Conservation (phyloP, 345 rosid genomes). For the Melaleuca alternifolia region DNA sequence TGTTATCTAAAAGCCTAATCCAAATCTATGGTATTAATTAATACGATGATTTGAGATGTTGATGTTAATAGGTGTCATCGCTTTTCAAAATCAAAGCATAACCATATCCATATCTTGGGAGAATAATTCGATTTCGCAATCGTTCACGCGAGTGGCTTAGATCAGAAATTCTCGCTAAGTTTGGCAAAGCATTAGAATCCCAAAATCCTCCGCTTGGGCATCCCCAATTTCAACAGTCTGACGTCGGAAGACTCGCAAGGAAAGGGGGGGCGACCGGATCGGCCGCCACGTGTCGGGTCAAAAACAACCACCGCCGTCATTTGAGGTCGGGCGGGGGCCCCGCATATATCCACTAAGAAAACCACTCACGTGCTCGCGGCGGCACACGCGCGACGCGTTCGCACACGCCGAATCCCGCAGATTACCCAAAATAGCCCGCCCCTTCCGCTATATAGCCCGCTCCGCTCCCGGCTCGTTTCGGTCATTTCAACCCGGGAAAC, state of each 20-base stretch:
- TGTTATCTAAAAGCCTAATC: no score
- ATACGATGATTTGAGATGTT: neutral
- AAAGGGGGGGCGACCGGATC: neutral
- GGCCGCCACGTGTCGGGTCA: conserved; percentile 13
- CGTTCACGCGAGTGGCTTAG: neutral
- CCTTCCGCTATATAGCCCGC: neutral
- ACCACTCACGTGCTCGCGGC: neutral
- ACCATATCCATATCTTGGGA: neutral
- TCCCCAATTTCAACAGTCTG: neutral
- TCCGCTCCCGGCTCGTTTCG: neutral
- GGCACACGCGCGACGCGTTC: conserved; percentile 14
- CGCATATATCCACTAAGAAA: neutral
- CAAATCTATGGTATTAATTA: accelerated
- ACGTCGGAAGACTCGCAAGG: neutral
- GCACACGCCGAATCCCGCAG: conserved; percentile 11
- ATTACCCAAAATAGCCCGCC: neutral
- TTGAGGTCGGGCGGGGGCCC: neutral
- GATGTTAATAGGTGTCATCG: neutral
- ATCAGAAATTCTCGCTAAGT: neutral
- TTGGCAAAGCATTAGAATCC: neutral
- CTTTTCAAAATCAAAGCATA: neutral
- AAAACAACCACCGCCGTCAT: conserved; percentile 17
- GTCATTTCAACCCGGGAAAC: conserved; percentile 1
- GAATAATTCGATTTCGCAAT: neutral
- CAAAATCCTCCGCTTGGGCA: neutral